Evolutionary conservation across 352 stramenopile genomes (phyloP), one percentile per base, ranked within the genome.

Genomic region (Phytophthora quininea): DNA sequence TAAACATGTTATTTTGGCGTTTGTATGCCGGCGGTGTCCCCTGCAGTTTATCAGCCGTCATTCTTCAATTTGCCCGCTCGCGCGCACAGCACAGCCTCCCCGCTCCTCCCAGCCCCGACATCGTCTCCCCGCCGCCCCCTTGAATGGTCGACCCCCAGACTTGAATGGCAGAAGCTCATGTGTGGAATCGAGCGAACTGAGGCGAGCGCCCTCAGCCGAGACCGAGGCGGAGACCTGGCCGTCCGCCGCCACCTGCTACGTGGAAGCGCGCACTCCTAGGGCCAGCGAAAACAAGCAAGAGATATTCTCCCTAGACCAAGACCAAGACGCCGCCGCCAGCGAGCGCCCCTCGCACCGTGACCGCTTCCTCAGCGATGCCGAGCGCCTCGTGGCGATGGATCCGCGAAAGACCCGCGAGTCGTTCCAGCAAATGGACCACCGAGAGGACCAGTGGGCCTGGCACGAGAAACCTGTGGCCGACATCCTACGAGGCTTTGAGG

Each of bases 181-280:
- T 57, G 61, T 63, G 53, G 61, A 78, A 37, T 30, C 70, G 54
- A 67, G 54, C 56, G 54, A 72, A 74, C 46, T 75, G 61, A 68
- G 57, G 33, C 65, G 54, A 74, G 49, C 50, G 50, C 50, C 35
- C 52, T 61, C 54, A 30, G 62, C 60, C 56, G 50, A 47, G 62
- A 53, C 38, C 62, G 66, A 74, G 57, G 50, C 50, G 50, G 57
- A 67, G 56, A 72, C 58, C 55, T 58, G 70, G 66, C 68, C 60
- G 30, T 71, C 71, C 66, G 83, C 76, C 64, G 86, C 79, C 80
- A 86, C 77, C 79, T 89, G 70, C 46, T 90, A 89, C 78, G 78
- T 67, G 67, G 72, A 63, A 69, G 73, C 76, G 76, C 76, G 50
- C 77, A 92, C 84, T 80, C 77, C 84, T 89, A 89, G 76, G 71